Evolutionary conservation across 176 grass and related monocot genomes (phyloP).

Genomic region (Musa troglodytarum): DNA sequence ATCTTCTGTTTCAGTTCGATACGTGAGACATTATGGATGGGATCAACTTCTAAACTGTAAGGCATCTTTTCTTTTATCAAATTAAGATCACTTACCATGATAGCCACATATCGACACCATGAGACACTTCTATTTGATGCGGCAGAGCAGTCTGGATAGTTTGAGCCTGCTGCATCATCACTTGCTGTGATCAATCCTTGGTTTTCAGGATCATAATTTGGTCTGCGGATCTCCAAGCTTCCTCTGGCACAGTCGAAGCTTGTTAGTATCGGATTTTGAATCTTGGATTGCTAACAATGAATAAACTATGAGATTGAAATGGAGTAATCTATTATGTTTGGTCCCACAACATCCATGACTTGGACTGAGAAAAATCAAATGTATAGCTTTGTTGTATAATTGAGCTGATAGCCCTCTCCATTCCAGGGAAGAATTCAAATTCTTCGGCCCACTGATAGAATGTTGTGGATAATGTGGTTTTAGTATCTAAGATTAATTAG

Average conservation of each 20-base stretch:
- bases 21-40: neutral
- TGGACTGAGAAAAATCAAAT: neutral
- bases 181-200: neutral
- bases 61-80: neutral
- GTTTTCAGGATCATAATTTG: conserved; percentile 27
- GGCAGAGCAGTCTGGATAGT: conserved; percentile 21
- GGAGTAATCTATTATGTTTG: neutral
- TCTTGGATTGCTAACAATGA: neutral
- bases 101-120: conserved; percentile 30
- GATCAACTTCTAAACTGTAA: neutral
- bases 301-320: neutral
- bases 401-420: too few species aligned
- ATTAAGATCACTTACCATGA: conserved; percentile 29
- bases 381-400: too few species aligned
- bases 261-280: neutral
- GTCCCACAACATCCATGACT: neutral
- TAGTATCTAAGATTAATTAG: neutral
- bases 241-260: conserved; percentile 25
- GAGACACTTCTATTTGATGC: conserved; percentile 28
- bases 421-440: too few species aligned
- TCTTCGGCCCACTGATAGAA: neutral
- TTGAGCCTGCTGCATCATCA: conserved; percentile 1
- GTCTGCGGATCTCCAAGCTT: conserved; percentile 24
- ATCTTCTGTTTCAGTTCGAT: neutral
- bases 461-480: neutral